Conservation (phyloP, 139 green algal genomes). For the Nannochloris sp. region DNA sequence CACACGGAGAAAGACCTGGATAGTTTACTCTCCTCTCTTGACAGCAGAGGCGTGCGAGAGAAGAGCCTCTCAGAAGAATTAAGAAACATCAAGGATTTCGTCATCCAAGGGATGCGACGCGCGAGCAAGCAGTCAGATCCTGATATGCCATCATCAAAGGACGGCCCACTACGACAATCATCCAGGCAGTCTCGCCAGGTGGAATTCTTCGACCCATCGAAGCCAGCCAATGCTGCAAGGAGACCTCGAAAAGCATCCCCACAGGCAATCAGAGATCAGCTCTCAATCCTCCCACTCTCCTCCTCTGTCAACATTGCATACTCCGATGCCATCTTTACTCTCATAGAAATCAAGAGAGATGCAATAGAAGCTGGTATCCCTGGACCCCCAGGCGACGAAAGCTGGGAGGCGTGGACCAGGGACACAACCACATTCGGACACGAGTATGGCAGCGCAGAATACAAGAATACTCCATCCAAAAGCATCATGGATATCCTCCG, state of each 20-base stretch:
- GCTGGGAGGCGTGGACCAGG: neutral
- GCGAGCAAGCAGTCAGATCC: neutral
- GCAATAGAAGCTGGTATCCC: neutral
- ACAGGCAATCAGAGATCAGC: neutral
- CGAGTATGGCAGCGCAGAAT: neutral
- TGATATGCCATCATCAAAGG: neutral
- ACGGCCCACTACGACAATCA: neutral
- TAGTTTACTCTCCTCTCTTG: slow-evolving; percentile 28
- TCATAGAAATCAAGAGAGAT: neutral
- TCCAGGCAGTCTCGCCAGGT: neutral
- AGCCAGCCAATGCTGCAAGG: neutral
- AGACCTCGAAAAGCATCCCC: neutral
- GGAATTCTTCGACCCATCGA: slow-evolving; percentile 2
- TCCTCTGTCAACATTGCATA: neutral
- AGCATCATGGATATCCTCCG: neutral
- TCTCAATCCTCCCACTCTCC: neutral
- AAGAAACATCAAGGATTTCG: neutral
- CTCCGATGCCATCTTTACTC: neutral
- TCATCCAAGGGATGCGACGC: neutral
- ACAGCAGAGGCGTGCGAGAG: slow-evolving; percentile 36
- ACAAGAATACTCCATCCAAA: neutral
- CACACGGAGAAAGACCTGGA: slow-evolving; percentile 25
- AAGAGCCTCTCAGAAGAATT: slow-evolving; percentile 18
- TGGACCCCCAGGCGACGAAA: neutral
- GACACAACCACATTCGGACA: neutral